Percentiles rank a stretch among this genome's conserved stretches.
Conservation (phyloP, 129 eudicot species). For the Saussurea involucrata region DNA sequence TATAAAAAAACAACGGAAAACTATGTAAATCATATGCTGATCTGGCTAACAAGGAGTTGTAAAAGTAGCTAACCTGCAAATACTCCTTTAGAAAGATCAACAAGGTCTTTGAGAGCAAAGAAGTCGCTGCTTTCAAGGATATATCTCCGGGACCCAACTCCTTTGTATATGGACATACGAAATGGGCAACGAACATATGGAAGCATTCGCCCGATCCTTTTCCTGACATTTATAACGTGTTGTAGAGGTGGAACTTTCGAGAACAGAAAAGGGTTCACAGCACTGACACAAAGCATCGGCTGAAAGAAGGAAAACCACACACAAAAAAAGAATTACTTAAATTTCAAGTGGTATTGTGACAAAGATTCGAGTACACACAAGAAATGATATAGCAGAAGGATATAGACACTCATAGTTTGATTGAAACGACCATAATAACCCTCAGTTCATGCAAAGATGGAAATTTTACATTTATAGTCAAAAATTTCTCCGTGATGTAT, state of each 20-base stretch:
- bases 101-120: constrained; percentile 86
- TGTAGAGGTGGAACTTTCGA: constrained; percentile 81
- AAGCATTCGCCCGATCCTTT: constrained; percentile 72
- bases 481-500: background rate
- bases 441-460: background rate
- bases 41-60: background rate
- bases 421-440: background rate
- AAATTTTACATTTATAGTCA: background rate
- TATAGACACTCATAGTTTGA: background rate
- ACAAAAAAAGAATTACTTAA: constrained; percentile 3
- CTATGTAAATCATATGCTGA: background rate
- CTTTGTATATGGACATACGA: constrained; percentile 76
- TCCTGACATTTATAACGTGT: constrained; percentile 71
- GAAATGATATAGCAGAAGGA: background rate
- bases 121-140: constrained; percentile 88
- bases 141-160: constrained; percentile 87
- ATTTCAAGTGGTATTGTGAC: background rate
- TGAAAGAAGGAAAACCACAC: constrained; percentile 31
- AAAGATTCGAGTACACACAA: background rate
- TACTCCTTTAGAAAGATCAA: constrained; percentile 92
- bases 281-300: constrained; percentile 99
- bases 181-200: constrained; percentile 88
- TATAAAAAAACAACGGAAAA: background rate
- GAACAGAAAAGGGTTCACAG: constrained; percentile 78
- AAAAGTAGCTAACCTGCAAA: constrained; percentile 68